Conservation (phyloP, 2,329 filamentous ascomycete species). For the Pyrenophora teres region DNA sequence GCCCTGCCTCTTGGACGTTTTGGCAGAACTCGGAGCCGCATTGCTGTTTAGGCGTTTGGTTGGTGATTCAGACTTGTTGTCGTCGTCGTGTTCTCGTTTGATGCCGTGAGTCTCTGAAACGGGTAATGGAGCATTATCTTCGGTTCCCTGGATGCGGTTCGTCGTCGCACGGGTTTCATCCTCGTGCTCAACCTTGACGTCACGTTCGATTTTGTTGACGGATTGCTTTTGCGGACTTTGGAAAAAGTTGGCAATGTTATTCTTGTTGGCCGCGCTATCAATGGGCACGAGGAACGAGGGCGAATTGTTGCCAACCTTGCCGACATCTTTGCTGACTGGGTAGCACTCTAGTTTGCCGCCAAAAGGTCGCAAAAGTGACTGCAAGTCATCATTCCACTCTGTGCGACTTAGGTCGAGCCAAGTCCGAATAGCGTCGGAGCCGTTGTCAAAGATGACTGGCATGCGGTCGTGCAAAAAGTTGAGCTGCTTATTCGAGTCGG, state of each 20-base stretch:
- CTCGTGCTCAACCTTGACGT: constrained; percentile 46
- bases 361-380: constrained; percentile 78
- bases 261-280: constrained; percentile 84
- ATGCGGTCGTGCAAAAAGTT: constrained; percentile 91
- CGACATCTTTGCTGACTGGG: constrained; percentile 84
- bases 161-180: constrained; percentile 51
- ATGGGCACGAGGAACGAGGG: constrained; percentile 81
- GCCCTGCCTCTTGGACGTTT: constrained; percentile 47
- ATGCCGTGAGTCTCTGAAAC: constrained; percentile 45
- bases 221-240: constrained; percentile 57
- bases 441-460: constrained; percentile 87
- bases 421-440: constrained; percentile 67
- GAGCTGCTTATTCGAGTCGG: constrained; percentile 79
- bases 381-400: constrained; percentile 79
- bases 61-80: constrained; percentile 42
- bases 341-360: constrained; percentile 81
- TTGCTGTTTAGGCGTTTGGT: constrained; percentile 44
- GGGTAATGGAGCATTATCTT: constrained; percentile 60
- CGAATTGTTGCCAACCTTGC: constrained; percentile 92
- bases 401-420: constrained; percentile 78
- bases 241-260: constrained; percentile 94
- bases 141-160: constrained; percentile 50
- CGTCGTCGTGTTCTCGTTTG: constrained; percentile 56
- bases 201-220: constrained; percentile 29
- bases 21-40: constrained; percentile 26